phyloP scores from a whole-genome alignment of 2,329 filamentous ascomycete genomes.

The Trichoderma sp. region DNA sequence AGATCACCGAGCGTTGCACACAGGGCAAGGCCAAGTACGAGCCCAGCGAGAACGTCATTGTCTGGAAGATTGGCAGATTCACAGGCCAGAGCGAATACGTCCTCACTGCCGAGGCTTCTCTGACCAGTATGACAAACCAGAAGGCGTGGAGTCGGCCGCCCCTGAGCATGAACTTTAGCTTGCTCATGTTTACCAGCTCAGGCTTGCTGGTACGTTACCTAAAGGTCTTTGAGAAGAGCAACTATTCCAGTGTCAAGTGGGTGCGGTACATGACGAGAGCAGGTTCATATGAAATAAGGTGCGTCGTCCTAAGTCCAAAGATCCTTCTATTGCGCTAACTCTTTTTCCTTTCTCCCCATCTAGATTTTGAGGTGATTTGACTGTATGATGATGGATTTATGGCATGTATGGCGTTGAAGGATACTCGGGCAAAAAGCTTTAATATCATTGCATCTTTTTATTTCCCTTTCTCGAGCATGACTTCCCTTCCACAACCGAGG shows the following conservation, averaged over 20 bases:
- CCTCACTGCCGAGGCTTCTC: conserved; percentile 85
- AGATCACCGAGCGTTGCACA: conserved; percentile 87
- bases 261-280: conserved; percentile 98
- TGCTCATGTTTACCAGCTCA: conserved; percentile 98
- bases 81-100: conserved; percentile 97
- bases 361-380: conserved; percentile 37
- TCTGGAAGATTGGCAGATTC: conserved; percentile 99
- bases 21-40: conserved; percentile 99
- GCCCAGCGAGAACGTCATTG: conserved; percentile 94
- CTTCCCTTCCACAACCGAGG: not conserved
- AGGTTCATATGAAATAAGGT: conserved; percentile 96
- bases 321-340: conserved; percentile 22
- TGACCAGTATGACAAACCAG: conserved; percentile 97
- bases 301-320: conserved; percentile 25
- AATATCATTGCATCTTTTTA: conserved; percentile 21
- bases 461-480: not conserved
- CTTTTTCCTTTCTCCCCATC: not conserved
- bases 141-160: conserved; percentile 96
- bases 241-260: conserved; percentile 99
- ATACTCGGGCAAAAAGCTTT: conserved; percentile 22
- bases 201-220: conserved; percentile 90
- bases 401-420: conserved; percentile 26
- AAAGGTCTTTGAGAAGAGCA: conserved; percentile 99
- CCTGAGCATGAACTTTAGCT: conserved; percentile 84
- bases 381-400: conserved; percentile 12